Percentiles rank a stretch among this genome's conserved stretches.
These are phyloP conservation scores for Trypanosoma melophagium DNA, from an alignment of 208 protist species.

Conservation along the genomic window DNA sequence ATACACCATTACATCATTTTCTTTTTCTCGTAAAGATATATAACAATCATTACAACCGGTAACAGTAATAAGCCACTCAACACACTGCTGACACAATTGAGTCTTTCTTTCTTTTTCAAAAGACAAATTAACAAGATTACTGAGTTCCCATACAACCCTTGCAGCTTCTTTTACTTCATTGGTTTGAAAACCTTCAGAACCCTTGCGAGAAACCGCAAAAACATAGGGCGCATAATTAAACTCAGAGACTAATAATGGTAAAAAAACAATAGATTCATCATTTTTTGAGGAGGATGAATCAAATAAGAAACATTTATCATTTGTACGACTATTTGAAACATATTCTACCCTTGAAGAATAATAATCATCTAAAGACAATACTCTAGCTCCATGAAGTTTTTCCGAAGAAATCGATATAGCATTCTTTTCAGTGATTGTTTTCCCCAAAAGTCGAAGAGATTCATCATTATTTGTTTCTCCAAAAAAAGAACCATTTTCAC, in stretches of 20 bases:
- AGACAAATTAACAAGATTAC: constrained; percentile 17
- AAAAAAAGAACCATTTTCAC: constrained; percentile 43
- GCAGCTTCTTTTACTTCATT: constrained; percentile 26
- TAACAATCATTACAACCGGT: constrained; percentile 46
- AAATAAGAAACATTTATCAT: constrained; percentile 36
- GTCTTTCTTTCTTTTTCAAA: constrained; percentile 19
- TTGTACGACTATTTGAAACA: constrained; percentile 25
- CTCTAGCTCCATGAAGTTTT: constrained; percentile 24
- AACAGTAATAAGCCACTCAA: constrained; percentile 48
- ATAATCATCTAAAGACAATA: constrained; percentile 22
- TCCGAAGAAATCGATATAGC: constrained; percentile 34
- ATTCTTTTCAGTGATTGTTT: constrained; percentile 23
- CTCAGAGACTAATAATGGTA: constrained; percentile 32
- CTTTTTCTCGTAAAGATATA: constrained; percentile 30
- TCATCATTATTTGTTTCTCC: constrained; percentile 18
- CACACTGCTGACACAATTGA: constrained; percentile 48
- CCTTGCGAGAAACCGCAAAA: constrained; percentile 32
- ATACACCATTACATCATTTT: constrained; percentile 25
- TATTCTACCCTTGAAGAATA: constrained; percentile 27
- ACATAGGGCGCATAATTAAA: constrained; percentile 30
- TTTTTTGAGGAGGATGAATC: constrained; percentile 18
- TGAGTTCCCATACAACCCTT: constrained; percentile 33
- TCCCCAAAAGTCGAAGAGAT: constrained; percentile 28
- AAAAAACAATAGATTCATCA: constrained; percentile 41
- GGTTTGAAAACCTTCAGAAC: constrained; percentile 12